Base-by-base conservation (phyloP, 202 grass and related monocot genomes). In the Zoysia matrella region DNA sequence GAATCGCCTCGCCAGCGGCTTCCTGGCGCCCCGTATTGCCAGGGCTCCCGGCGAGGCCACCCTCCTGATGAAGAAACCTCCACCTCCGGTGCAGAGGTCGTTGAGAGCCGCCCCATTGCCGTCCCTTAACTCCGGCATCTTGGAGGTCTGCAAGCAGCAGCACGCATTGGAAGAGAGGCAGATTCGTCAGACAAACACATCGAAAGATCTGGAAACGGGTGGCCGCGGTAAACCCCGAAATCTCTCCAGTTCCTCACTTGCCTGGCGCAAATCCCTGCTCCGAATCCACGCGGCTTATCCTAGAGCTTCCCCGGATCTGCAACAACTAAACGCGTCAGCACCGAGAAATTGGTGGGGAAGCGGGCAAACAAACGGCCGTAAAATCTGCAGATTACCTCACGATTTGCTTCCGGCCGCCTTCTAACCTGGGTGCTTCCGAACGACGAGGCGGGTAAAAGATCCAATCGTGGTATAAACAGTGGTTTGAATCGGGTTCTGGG, bases 51-150 rank as follows among this genome's bases (percentile, higher is more conserved):
- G 88, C 11, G 80, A 94, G 66, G 69, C 50, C 50, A 83, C 83
- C 76, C 83, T 90, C 86, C 92, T 82, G 55, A 91, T 89, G 30
- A 90, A 94, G 83, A 89, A 94, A 1, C 88, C 92, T 13, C 83
- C 84, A 71, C 58, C 86, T 2, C 83, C 83, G 2, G 69, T 69
- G 0, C 63, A 83, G 82, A 82, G 69, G 53, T 91, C 78, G 39
- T 50, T 54, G 8, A 77, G 68, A 9, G 78, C 73, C 5, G 36
- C 44, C 65, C 82, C 78, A 47, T 62, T 69, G 43, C 44, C 40
- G 43, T 79, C 85, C 82, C 74, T 83, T 40, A 52, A 60, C 39
- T 88, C 89, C 49, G 78, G 74, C 86, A 91, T 88, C 69, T 75
- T 47, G 2, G 62, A 49, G 50, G 61, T 69, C 74, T 86, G 74